Percentiles rank a stretch among this genome's conserved stretches.
Evolutionary conservation across 1,284 basidiomycete genomes (phyloP).

Genomic region (Mycosarcoma mackinlayi): DNA sequence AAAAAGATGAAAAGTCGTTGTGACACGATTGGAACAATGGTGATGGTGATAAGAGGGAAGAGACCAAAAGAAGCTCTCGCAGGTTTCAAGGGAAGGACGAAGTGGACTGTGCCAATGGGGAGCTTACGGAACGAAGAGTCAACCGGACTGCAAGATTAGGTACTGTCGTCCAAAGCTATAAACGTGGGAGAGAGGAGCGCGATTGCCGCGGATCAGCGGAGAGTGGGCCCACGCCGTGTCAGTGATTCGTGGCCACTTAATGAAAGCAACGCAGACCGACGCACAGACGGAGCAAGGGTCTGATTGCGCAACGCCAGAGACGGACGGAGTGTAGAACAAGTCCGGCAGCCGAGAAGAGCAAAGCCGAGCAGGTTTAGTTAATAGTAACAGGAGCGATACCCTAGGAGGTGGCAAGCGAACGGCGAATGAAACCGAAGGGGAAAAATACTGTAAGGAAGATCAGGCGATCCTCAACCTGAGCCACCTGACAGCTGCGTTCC

Average conservation of each 20-base stretch:
- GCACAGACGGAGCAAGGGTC: constrained; percentile 2
- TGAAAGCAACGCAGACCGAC: not conserved
- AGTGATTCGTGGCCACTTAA: no score
- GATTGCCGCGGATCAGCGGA: constrained; percentile 13
- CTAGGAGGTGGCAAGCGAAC: not conserved
- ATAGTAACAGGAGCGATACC: not conserved
- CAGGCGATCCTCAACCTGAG: constrained; percentile 17
- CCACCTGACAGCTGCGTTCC: not conserved
- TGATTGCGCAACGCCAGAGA: no score
- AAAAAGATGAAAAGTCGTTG: no score
- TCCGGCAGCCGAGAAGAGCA: not conserved
- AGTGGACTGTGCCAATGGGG: not conserved
- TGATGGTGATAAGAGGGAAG: not conserved
- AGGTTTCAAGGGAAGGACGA: no score
- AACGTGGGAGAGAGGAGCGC: not conserved
- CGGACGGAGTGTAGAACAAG: not conserved
- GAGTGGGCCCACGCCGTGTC: no score
- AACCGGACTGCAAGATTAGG: constrained; percentile 16
- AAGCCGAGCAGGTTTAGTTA: not conserved
- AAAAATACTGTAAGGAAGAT: constrained; percentile 3
- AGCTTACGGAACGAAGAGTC: not conserved
- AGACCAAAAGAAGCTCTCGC: not conserved
- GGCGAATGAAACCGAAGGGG: constrained; percentile 2
- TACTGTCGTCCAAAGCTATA: constrained; percentile 1
- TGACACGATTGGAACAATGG: no score